Evolutionary conservation across 495 filamentous ascomycete genomes (phyloP), one percentile per base, ranked within the genome.

Genomic region (Rhypophila decipiens): DNA sequence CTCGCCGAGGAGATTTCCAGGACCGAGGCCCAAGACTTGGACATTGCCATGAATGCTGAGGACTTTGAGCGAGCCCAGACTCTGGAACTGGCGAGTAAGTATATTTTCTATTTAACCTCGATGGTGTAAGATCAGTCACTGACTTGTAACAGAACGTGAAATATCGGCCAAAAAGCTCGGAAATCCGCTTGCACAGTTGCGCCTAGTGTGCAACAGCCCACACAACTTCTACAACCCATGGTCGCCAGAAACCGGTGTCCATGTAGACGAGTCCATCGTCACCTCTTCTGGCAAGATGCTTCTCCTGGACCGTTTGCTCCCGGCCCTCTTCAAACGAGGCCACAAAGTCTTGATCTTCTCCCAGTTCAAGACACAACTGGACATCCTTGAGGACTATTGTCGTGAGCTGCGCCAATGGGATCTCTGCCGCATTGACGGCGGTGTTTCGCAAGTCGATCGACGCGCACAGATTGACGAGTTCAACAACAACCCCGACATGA

Each of bases 151-250:
- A 83, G 79, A 90, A 54, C 78, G 82, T 46, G 88, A 96, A 63
- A 87, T 96, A 23, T 67, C 78, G n/a, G 77, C 77, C 22, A 98
- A 97, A 72, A 96, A 96, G 61, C 78, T 98, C 21, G 90, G 94
- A 50, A 98, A 98, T 57, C 88, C 90, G 0, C 65, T 97, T 21
- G 84, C 96, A 77, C 93, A 98, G 65, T 82, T 96, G 11, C 86
- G 93, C 5, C 79, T 95, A 2, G 86, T 84, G 37, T 97, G 94
- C 68, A 94, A 98, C 65, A 85, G 78, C 2, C 93, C 93, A 0
- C 91, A 96, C 66, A 91, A 96, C 56, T 97, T 98, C 69, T 96
- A 90, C 69, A 93, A 88, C 71, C 93, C 93, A 0, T 98, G 88
- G 81, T 57, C 66, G 5, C 67, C 70, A 18, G 68, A 73, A 21